Evolutionary conservation across 2,329 filamentous ascomycete genomes (phyloP), one percentile per base, ranked within the genome.

Genomic region (Cylindrodendrum hubeiense): DNA sequence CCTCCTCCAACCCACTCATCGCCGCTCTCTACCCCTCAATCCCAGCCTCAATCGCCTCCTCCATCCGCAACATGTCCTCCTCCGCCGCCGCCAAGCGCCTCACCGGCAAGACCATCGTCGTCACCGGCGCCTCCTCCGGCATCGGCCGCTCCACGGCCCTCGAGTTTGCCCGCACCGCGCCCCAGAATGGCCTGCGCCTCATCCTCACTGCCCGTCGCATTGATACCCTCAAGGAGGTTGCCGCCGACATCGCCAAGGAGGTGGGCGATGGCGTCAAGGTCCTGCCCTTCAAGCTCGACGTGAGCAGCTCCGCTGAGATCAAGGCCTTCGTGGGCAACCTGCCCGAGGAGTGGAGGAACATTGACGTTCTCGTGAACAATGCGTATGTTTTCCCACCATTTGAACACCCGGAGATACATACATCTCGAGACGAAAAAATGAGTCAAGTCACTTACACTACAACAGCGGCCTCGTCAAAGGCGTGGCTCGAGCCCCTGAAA

Each of bases 321-420:
- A 85, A 86, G 56, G 82, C 81, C 43, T 95, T 98, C 76, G 90
- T 98, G 13, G 82, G 81, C 2, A 87, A 84, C 43, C 81, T 98
- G 73, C 95, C 95, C 0, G 88, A 90, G 66, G 95, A 94, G 77
- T 98, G 93, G 83, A 89, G 87, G 78, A 89, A 94, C 26, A 92
- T 98, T 69, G 89, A 98, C 78, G 87, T 98, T 3, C 82, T 99
- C 65, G 93, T 99, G 26, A 99, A 99, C 83, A 98, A 98, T 85
- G 95, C 95, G 93, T 97, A 80, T 79, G 91, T 85, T 21, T 12
- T 47, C 33, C 15, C n/a, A 13, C 41, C 21, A 46, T 22, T 8
- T 51, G 19, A 51, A 24, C 57, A 37, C 9, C 30, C 28, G 17
- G n/a, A 15, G 13, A 54, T 39, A 9, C 7, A 21, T 2, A n/a